Evolutionary conservation across 2,329 filamentous ascomycete species (phyloP).

Genomic region (Thelonectria discophora): DNA sequence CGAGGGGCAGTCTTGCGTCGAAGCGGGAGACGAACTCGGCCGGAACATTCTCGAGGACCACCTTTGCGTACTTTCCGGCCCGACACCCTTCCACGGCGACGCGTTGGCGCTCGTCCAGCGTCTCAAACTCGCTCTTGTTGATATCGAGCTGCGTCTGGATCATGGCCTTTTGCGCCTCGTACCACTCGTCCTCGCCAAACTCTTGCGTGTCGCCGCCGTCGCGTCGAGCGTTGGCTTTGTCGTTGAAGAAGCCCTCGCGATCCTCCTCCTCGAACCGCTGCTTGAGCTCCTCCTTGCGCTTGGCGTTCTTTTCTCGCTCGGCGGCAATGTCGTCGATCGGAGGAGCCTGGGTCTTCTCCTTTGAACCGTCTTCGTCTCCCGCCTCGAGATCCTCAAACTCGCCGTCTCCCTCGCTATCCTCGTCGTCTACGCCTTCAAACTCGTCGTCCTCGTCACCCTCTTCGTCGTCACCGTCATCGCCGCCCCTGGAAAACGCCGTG

Average conservation of each 20-base stretch:
- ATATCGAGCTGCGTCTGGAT: conserved; percentile 97
- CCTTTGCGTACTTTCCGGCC: conserved; percentile 91
- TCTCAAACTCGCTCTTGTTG: conserved; percentile 92
- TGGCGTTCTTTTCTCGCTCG: conserved; percentile 90
- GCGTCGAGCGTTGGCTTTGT: conserved; percentile 79
- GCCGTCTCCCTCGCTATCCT: conserved; percentile 61
- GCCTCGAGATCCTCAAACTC: conserved; percentile 68
- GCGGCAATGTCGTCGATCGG: conserved; percentile 72
- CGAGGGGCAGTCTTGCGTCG: conserved; percentile 80
- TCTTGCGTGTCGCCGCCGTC: conserved; percentile 76
- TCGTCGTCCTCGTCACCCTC: conserved; percentile 56
- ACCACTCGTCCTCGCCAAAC: conserved; percentile 99
- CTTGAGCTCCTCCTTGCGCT: conserved; percentile 92
- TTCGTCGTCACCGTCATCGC: conserved; percentile 43
- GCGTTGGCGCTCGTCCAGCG: conserved; percentile 84
- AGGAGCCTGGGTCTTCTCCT: conserved; percentile 53
- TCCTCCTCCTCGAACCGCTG: conserved; percentile 97
- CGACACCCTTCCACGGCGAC: conserved; percentile 87
- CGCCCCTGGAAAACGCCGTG: conserved; percentile 60
- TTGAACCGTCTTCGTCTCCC: conserved; percentile 69
- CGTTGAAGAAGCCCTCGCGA: conserved; percentile 92
- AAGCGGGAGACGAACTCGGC: conserved; percentile 90
- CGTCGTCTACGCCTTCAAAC: conserved; percentile 65
- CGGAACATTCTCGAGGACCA: conserved; percentile 88
- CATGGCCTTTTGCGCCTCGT: conserved; percentile 93